Base-by-base conservation (phyloP, 2,329 filamentous ascomycete genomes). In the Scortechinia acanthostroma region DNA sequence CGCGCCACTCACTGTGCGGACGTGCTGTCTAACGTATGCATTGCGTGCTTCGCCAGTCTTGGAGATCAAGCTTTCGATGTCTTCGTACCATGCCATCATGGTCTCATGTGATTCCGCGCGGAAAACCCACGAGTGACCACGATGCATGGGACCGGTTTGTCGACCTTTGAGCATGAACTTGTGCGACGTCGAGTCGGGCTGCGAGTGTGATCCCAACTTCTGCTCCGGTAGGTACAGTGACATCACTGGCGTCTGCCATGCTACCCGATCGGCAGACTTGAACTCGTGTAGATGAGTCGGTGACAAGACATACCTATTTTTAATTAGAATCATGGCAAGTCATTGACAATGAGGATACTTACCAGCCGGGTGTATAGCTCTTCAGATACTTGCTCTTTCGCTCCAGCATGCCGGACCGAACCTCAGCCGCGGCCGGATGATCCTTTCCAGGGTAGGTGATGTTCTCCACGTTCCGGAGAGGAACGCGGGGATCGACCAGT, bases 341-440 rank as follows among this genome's bases (percentile, higher is more conserved):
- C n/a, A n/a, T n/a, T n/a, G n/a, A n/a, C n/a, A n/a, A n/a, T n/a
- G n/a, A 30, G 58, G 42, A 37, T 21, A 69, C 83, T 66, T 71
- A 91, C 91, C 91, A 97, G 58, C 91, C 91, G 21, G 90, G 87
- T 4, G 91, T 93, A 63, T 96, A 96, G 62, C 91, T 96, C 71
- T 96, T 97, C 49, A 98, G 70, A 58, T 97, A 98, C 61, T 97
- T 98, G 76, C 90, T 95, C 80, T 97, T 97, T 53, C 93, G 85
- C 70, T 98, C 93, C 25, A 98, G 71, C 65, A 96, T 82, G 2
- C 93, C 93, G 17, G 89, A 88, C 49, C 91, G 77, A 45, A 98
- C 87, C 63, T 97, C 91, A 49, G 87, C 60, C 73, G 88, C 63
- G 45, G 88, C 80, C 49, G 87, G 82, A 61, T 95, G 87, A 55